Conservation (phyloP, 345 rosid genomes). For the Eucalyptus erythrocorys region DNA sequence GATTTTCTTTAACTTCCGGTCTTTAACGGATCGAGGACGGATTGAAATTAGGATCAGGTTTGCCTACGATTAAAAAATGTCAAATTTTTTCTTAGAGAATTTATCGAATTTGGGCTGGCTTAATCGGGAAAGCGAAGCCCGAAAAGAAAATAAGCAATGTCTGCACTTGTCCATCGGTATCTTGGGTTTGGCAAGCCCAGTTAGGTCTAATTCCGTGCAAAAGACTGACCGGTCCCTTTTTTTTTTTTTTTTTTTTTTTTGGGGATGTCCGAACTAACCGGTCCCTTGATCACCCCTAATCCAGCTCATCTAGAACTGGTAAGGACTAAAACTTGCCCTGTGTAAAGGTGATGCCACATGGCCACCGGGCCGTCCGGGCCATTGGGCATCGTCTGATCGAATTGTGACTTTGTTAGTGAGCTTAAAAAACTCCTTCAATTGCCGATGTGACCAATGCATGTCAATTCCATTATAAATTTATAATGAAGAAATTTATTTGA, state of each 20-base stretch:
- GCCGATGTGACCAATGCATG: neutral
- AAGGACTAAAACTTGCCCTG: neutral
- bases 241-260: too few species aligned
- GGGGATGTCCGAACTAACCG: too few species aligned
- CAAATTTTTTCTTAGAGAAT: neutral
- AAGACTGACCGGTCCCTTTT: neutral
- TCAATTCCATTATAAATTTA: neutral
- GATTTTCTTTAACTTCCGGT: neutral
- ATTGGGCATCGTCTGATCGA: neutral
- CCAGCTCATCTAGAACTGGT: neutral
- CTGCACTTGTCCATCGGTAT: neutral
- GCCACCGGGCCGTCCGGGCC: neutral
- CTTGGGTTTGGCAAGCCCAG: neutral
- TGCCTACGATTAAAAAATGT: neutral
- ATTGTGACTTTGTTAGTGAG: neutral
- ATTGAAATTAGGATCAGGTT: neutral
- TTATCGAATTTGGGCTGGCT: neutral
- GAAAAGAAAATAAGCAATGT: neutral
- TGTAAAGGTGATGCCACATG: neutral
- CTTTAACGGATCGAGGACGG: neutral
- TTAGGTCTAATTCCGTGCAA: neutral
- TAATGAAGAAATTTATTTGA: neutral
- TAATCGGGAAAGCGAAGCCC: neutral
- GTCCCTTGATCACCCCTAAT: neutral
- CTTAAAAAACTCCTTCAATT: neutral